Conservation (phyloP, 2,329 filamentous ascomycete genomes). For the Calonectria leucothoes region DNA sequence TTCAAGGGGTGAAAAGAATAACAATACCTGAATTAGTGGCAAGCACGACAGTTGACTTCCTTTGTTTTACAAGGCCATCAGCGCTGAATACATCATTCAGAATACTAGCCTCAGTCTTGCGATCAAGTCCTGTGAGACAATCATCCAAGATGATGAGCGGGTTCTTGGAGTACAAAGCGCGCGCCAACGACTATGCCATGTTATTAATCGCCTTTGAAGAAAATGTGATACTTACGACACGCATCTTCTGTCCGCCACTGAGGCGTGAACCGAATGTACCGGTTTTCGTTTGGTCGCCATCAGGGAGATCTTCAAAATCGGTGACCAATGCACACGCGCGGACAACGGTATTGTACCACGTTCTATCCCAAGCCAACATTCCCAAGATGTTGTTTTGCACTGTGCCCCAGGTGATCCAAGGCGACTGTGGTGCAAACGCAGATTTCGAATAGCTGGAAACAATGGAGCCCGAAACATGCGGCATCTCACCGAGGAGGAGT, state of each 20-base stretch:
- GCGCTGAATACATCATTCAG: not conserved
- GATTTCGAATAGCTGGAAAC: not conserved
- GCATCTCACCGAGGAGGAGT: not conserved
- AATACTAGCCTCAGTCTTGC: not conserved
- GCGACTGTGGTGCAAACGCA: conserved; percentile 41
- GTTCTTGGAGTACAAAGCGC: not conserved
- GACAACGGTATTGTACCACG: conserved; percentile 45
- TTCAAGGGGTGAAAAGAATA: too few species aligned
- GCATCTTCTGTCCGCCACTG: conserved; percentile 52
- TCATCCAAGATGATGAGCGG: not conserved
- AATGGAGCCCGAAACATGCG: conserved; percentile 10
- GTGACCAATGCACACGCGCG: conserved; percentile 32
- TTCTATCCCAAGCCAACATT: conserved; percentile 36
- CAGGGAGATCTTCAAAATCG: conserved; percentile 43
- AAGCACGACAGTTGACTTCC: not conserved
- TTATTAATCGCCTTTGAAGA: not conserved
- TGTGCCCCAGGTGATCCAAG: conserved; percentile 45
- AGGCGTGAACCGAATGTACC: conserved; percentile 51
- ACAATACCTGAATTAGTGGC: not conserved
- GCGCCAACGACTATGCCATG: not conserved
- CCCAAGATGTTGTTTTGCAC: conserved; percentile 49
- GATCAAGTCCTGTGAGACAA: not conserved
- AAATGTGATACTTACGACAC: conserved; percentile 34
- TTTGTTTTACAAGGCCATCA: not conserved
- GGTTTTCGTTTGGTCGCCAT: conserved; percentile 47